These are phyloP conservation scores for Nyctanthes arbortristis DNA, from an alignment of 257 asterid genomes.

Conservation along the genomic window DNA sequence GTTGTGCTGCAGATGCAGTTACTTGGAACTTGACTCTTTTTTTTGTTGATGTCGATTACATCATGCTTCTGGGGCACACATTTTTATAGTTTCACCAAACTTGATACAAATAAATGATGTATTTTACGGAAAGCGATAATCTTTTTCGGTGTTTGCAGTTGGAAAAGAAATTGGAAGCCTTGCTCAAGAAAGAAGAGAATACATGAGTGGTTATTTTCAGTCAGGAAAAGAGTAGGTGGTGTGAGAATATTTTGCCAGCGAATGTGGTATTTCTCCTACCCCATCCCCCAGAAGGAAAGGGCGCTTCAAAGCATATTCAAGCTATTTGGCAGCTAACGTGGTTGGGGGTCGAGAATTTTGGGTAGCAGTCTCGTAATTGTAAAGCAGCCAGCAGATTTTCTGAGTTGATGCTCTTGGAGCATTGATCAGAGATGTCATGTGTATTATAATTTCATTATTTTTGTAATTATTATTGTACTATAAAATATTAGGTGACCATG, in stretches of 20 bases:
- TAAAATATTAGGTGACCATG: not conserved
- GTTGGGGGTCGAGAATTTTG: constrained; percentile 11
- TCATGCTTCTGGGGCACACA: not conserved
- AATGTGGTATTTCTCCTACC: constrained; percentile 1
- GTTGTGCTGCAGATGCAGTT: not conserved
- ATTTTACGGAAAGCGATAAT: not conserved
- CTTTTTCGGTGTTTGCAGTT: constrained; percentile 43
- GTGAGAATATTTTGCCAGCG: not conserved
- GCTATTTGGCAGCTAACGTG: not conserved
- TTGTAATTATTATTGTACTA: constrained; percentile 31
- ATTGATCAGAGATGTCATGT: constrained; percentile 9
- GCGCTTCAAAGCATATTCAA: not conserved
- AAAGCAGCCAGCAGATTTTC: constrained; percentile 6
- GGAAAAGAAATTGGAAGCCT: constrained; percentile 57
- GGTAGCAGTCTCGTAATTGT: constrained; percentile 10
- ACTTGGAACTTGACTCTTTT: no score
- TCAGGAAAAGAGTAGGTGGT: not conserved
- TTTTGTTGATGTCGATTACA: not conserved
- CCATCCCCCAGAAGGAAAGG: not conserved
- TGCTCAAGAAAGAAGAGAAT: constrained; percentile 51
- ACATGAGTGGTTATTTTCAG: constrained; percentile 31
- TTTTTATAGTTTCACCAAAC: not conserved
- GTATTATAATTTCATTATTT: constrained; percentile 13
- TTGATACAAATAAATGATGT: not conserved
- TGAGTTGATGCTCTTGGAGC: not conserved